Base-by-base conservation (phyloP, 768 basidiomycete species). In the Leucosporidium yakuticum region DNA sequence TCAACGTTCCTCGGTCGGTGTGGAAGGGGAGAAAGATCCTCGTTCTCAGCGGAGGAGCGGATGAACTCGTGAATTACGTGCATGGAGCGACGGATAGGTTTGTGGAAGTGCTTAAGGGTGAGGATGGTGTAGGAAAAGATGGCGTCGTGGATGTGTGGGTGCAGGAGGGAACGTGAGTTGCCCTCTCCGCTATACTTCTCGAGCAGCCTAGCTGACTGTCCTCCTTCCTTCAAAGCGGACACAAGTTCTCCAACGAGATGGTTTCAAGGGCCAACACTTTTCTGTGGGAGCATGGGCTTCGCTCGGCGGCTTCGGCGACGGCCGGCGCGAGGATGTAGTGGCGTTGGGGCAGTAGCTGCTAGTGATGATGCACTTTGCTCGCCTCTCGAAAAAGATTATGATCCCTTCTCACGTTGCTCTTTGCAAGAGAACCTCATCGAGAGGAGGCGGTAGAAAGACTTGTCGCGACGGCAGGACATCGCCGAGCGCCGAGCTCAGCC, bases 161-260 rank as follows among this genome's bases (percentile, higher is more conserved):
- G 1, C 65, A 73, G 63, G 56, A 53, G 3, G 59, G 64, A 23
- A 57, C 60, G 71, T 73, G 54, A 60, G 71, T 62, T 11, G 39
- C 8, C 2, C 39, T 8, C 20, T 55, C 15, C 2, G 29, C n/a
- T 25, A 53, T 4, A 11, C 32, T 29, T 2, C 11, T 25, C 5
- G 2, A 17, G 31, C 23, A 11, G n/a, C 36, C 23, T 20, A 1
- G 34, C 48, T 51, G 23, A 36, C 50, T 27, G 12, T 23, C 36
- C 19, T n/a, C 20, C 19, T 25, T 14, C 2, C 0, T 17, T 7
- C 83, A 82, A 7, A 83, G 83, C 2, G 88, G 86, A 6, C 90
- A 92, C 75, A 81, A 81, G 39, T 84, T 83, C 71, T 86, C 87
- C 9, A 77, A 79, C 8, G 79, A 80, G 65, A 91, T 91, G 90